Evolutionary conservation across 1,139 yeast species (phyloP).

Genomic region (Candida freyschussii): DNA sequence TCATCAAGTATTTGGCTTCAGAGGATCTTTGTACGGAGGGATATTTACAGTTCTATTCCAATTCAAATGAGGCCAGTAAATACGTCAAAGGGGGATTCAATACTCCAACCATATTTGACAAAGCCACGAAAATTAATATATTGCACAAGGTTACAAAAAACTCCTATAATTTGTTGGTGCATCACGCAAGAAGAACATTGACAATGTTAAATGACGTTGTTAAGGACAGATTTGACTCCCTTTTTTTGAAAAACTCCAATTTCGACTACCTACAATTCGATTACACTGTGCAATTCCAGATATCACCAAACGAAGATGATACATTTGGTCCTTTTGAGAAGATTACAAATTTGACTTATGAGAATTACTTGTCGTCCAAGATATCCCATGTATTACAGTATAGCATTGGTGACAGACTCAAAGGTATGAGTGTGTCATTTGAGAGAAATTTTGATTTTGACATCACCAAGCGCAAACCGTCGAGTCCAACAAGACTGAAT

Average conservation of each 20-base stretch:
- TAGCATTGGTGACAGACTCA: constrained; percentile 67
- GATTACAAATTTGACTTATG: constrained; percentile 66
- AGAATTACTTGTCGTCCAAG: constrained; percentile 58
- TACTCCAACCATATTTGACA: constrained; percentile 74
- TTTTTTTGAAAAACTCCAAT: constrained; percentile 65
- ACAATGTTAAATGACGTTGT: constrained; percentile 70
- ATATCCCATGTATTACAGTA: constrained; percentile 52
- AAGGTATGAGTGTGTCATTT: constrained; percentile 36
- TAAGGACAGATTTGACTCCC: constrained; percentile 77
- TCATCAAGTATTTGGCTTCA: constrained; percentile 73
- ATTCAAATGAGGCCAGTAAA: constrained; percentile 43
- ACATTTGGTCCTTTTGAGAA: constrained; percentile 67
- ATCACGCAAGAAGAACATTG: constrained; percentile 66
- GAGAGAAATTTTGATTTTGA: constrained; percentile 32
- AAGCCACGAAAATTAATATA: constrained; percentile 67
- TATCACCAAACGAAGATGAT: constrained; percentile 33
- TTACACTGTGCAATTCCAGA: constrained; percentile 47
- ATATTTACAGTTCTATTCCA: constrained; percentile 61
- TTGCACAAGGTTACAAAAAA: constrained; percentile 76
- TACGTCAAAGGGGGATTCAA: constrained; percentile 58
- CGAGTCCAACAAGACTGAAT: constrained; percentile 25
- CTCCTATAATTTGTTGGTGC: constrained; percentile 57
- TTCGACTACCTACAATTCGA: constrained; percentile 62
- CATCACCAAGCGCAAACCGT: constrained; percentile 54
- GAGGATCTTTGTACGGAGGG: constrained; percentile 62